Conservation (phyloP, 495 filamentous ascomycete species). For the Aspergillus conjunctus region DNA sequence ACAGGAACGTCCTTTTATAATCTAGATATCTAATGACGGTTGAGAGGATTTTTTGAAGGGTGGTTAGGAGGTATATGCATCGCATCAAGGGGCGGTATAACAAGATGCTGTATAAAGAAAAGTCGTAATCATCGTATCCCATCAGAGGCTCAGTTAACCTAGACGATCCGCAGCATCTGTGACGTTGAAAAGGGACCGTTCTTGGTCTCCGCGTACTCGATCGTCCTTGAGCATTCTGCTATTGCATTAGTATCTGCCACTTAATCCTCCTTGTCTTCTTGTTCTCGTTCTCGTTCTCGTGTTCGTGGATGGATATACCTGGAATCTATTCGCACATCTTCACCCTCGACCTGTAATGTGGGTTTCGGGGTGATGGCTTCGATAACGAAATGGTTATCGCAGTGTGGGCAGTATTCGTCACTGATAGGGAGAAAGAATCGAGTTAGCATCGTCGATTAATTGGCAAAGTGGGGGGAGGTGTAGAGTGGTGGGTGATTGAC, state of each 20-base stretch:
- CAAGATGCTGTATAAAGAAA: constrained; percentile 12
- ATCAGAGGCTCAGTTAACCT: constrained; percentile 49
- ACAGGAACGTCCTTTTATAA: neutral
- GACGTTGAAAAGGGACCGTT: constrained; percentile 72
- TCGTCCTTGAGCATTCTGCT: constrained; percentile 93
- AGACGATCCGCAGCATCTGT: constrained; percentile 71
- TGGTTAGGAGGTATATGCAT: neutral
- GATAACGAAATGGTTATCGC: constrained; percentile 96
- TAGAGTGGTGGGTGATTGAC: constrained; percentile 8
- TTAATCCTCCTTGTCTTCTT: neutral
- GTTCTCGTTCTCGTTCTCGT: neutral
- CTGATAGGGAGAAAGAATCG: constrained; percentile 36
- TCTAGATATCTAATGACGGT: neutral
- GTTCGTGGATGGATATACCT: constrained; percentile 40
- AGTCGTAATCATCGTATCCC: constrained; percentile 41
- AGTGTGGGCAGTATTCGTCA: constrained; percentile 99
- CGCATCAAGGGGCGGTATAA: neutral
- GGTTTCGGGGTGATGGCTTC: constrained; percentile 83
- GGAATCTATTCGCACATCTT: constrained; percentile 80
- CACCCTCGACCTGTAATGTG: constrained; percentile 80
- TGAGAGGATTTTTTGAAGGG: neutral
- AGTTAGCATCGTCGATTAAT: neutral
- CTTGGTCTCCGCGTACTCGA: constrained; percentile 62
- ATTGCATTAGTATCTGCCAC: too few relatives aligned
- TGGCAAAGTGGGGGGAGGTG: neutral